Percentiles rank a stretch among this genome's conserved stretches.
phyloP scores from a whole-genome alignment of 345 rosid species.

The Barbarea vulgaris region DNA sequence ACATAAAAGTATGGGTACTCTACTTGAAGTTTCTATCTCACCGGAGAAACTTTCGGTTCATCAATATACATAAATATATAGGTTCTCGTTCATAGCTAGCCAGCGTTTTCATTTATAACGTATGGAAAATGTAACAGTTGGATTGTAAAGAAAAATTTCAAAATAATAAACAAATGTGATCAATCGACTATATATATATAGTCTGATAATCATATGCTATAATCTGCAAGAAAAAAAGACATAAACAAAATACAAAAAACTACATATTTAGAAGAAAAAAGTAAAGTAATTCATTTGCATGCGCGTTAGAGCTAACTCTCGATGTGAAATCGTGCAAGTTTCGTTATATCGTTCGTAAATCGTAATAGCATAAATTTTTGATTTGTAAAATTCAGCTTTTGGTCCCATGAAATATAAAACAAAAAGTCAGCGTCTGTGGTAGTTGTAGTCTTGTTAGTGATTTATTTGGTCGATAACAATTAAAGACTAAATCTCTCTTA shows the following conservation, averaged over 20 bases:
- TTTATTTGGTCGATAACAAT: neutral
- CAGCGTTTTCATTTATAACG: neutral
- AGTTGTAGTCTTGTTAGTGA: neutral
- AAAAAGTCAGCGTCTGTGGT: neutral
- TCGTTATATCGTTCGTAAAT: no score
- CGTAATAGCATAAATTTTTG: neutral
- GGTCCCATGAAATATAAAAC: neutral
- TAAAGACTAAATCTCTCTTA: neutral
- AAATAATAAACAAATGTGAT: neutral
- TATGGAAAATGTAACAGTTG: neutral
- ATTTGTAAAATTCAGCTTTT: neutral
- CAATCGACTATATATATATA: neutral
- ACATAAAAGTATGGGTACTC: conserved; percentile 35
- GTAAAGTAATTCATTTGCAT: neutral
- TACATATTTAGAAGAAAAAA: neutral
- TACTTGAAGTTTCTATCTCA: conserved; percentile 12
- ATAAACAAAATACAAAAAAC: neutral
- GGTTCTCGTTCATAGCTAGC: neutral
- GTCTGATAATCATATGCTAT: neutral
- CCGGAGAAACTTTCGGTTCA: neutral
- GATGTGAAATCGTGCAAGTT: neutral
- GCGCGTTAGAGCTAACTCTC: neutral
- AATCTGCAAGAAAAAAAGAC: no score
- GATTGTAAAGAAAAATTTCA: neutral
- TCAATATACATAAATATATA: neutral